These are phyloP conservation scores for Hanseniaspora taiwanica DNA, from an alignment of 805 yeast species.

Conservation along the genomic window DNA sequence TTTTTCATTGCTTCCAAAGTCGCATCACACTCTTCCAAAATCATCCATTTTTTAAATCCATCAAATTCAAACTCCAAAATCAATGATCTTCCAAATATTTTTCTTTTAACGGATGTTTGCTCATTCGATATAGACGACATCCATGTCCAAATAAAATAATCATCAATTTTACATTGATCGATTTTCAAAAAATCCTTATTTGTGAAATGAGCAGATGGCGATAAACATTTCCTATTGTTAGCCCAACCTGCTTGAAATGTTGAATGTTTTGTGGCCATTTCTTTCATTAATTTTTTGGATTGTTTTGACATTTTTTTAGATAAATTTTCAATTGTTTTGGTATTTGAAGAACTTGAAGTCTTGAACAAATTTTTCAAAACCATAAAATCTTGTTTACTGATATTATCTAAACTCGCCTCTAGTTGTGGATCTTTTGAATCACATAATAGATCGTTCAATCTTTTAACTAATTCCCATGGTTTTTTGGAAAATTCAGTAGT, in stretches of 20 bases:
- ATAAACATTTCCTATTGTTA: slow-evolving; percentile 14
- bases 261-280: slow-evolving; percentile 27
- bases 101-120: slow-evolving; percentile 49
- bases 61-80: slow-evolving; percentile 71
- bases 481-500: slow-evolving; percentile 32
- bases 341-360: slow-evolving; percentile 3
- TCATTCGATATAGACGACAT: slow-evolving; percentile 63
- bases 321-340: slow-evolving; percentile 31
- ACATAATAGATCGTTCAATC: slow-evolving; percentile 43
- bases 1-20: slow-evolving; percentile 13
- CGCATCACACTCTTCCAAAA: slow-evolving; percentile 54
- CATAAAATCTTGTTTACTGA: slow-evolving; percentile 25
- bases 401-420: slow-evolving; percentile 66
- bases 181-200: slow-evolving; percentile 25
- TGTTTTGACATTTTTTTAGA: slow-evolving; percentile 59
- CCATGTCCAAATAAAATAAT: slow-evolving; percentile 90
- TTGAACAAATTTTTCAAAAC: slow-evolving; percentile 5
- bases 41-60: slow-evolving; percentile 67
- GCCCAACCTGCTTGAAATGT: slow-evolving; percentile 32
- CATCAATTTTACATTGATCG: slow-evolving; percentile 61
- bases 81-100: slow-evolving; percentile 66
- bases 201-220: slow-evolving; percentile 13
- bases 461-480: slow-evolving; percentile 46
- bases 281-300: slow-evolving; percentile 42
- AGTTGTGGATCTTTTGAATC: slow-evolving; percentile 51